These are phyloP conservation scores for Ustilago cynodontis DNA, from an alignment of 1,284 basidiomycete genomes.

Conservation along the genomic window DNA sequence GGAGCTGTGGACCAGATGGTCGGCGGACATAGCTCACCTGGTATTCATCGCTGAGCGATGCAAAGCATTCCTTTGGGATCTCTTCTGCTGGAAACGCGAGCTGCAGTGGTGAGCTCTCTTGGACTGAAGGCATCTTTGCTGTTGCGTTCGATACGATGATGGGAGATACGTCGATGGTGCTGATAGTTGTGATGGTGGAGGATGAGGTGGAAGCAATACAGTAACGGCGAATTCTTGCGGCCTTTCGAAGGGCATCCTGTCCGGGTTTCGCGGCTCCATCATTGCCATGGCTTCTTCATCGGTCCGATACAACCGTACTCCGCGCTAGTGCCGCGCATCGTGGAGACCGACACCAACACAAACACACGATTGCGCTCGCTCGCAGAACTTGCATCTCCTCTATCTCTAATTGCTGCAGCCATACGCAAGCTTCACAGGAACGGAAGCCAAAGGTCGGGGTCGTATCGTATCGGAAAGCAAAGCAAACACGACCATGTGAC, in stretches of 20 bases:
- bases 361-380: not conserved
- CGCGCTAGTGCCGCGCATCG: not conserved
- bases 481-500: too few species aligned
- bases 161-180: not conserved
- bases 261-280: not conserved
- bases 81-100: slow-evolving; percentile 24
- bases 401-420: not conserved
- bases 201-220: not conserved
- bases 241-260: not conserved
- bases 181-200: slow-evolving; percentile 1
- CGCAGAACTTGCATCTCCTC: not conserved
- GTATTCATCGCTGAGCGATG: slow-evolving; percentile 14
- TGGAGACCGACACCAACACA: not conserved
- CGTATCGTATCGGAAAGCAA: not conserved
- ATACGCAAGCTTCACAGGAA: not conserved
- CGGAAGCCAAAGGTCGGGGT: slow-evolving; percentile 8
- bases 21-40: not conserved
- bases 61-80: slow-evolving; percentile 30
- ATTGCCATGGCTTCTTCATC: not conserved
- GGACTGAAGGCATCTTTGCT: slow-evolving; percentile 20
- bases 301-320: slow-evolving; percentile 4
- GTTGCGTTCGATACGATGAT: too few species aligned
- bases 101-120: slow-evolving; percentile 8
- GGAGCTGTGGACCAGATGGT: not conserved
- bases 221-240: slow-evolving; percentile 7